Evolutionary conservation across 768 basidiomycete genomes (phyloP).

Genomic region (Lactifluus rugatus): DNA sequence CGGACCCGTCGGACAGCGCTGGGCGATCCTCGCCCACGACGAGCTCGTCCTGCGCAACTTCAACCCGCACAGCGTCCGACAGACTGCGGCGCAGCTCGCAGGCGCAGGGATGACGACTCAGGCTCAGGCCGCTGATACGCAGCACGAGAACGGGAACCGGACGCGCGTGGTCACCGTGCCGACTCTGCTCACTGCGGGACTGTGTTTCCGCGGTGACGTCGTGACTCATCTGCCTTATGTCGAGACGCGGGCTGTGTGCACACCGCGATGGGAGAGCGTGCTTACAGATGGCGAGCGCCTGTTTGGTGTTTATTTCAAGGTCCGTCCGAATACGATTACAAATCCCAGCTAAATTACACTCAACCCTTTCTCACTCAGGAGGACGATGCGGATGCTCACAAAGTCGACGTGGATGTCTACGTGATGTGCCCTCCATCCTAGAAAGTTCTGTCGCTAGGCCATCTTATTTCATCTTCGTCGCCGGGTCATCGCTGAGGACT

Average conservation of each 20-base stretch:
- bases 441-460: not conserved
- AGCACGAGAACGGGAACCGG: slow-evolving; percentile 1
- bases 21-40: not conserved
- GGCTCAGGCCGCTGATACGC: not conserved
- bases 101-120: too few species aligned
- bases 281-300: slow-evolving; percentile 8
- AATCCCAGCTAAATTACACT: not conserved
- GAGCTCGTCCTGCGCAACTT: not conserved
- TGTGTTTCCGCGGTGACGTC: slow-evolving; percentile 8
- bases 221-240: slow-evolving; percentile 1
- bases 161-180: slow-evolving; percentile 3
- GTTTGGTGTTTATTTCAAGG: slow-evolving; percentile 1
- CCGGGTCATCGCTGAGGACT: not conserved
- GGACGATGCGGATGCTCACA: slow-evolving; percentile 1
- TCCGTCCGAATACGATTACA: not conserved
- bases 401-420: slow-evolving; percentile 1
- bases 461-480: not conserved
- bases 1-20: slow-evolving; percentile 1
- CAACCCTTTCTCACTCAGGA: not conserved
- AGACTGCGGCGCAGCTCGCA: not conserved
- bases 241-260: slow-evolving; percentile 1
- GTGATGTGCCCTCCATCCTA: not conserved
- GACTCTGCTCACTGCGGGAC: slow-evolving; percentile 7
- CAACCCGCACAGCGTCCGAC: slow-evolving; percentile 7
- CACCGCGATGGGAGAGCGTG: slow-evolving; percentile 10